phyloP scores from a whole-genome alignment of 2,329 filamentous ascomycete genomes.

The Fusarium sp. region DNA sequence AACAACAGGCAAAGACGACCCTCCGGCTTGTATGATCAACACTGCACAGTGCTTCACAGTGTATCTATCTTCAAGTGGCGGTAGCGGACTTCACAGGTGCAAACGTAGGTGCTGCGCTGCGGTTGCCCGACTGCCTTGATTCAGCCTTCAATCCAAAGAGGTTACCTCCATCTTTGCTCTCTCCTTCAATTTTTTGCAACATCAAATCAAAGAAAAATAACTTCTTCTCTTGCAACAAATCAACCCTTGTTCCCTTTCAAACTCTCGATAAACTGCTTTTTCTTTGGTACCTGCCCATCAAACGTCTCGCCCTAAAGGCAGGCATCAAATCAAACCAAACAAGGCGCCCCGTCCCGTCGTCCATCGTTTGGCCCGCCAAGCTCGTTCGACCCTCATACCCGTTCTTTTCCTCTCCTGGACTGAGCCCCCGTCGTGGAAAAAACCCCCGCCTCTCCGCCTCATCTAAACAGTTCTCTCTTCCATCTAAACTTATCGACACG shows the following conservation, averaged over 20 bases:
- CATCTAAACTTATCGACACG: slow-evolving; percentile 50
- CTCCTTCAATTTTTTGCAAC: not conserved
- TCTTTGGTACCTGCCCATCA: slow-evolving; percentile 20
- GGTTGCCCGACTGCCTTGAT: slow-evolving; percentile 15
- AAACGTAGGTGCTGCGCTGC: not conserved
- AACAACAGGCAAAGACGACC: not conserved
- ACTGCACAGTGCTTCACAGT: slow-evolving; percentile 28
- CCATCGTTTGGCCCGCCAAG: slow-evolving; percentile 35
- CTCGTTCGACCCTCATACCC: slow-evolving; percentile 43
- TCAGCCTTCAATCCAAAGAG: slow-evolving; percentile 16
- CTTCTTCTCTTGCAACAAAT: slow-evolving; percentile 2
- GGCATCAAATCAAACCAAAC: slow-evolving; percentile 26
- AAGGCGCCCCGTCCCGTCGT: slow-evolving; percentile 20
- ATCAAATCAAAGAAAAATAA: slow-evolving; percentile 9
- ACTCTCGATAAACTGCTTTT: slow-evolving; percentile 17
- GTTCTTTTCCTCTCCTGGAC: slow-evolving; percentile 45
- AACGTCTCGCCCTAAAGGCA: slow-evolving; percentile 22
- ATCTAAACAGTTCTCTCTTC: slow-evolving; percentile 40
- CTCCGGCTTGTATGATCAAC: slow-evolving; percentile 1
- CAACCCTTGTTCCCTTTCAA: slow-evolving; percentile 15
- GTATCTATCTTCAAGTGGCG: slow-evolving; percentile 22
- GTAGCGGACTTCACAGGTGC: slow-evolving; percentile 26
- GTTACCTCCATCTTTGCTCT: not conserved
- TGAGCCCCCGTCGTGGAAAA: slow-evolving; percentile 42
- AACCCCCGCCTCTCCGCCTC: slow-evolving; percentile 49